A percentile compares a stretch with the other conserved stretches of the same genome.
Evolutionary conservation across 2,329 filamentous ascomycete species (phyloP).

Genomic region (Talaromyces sp.): DNA sequence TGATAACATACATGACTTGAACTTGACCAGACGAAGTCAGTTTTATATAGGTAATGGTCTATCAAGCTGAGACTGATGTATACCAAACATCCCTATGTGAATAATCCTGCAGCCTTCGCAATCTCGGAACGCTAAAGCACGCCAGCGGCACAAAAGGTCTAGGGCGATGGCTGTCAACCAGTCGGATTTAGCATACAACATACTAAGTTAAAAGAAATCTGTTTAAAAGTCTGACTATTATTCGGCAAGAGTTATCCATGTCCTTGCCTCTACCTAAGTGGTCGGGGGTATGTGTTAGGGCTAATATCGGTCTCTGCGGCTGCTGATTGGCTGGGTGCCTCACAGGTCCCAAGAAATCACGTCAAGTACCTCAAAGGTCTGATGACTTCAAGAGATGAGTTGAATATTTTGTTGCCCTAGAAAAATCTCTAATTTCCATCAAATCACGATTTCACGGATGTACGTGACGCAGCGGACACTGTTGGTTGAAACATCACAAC

Average conservation of each 20-base stretch:
- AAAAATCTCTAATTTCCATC: neutral
- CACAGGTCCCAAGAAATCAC: neutral
- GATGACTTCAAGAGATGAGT: too few relatives aligned
- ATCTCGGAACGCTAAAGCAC: neutral
- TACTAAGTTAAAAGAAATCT: neutral
- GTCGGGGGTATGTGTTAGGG: neutral
- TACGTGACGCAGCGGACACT: neutral
- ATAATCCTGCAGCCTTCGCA: conserved; percentile 4
- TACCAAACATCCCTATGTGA: too few relatives aligned
- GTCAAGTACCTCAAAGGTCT: neutral
- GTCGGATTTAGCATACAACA: neutral
- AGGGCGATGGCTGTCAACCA: neutral
- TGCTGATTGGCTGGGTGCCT: neutral
- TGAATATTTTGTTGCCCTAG: neutral
- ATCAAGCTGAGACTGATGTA: neutral
- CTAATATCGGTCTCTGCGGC: neutral
- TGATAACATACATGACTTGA: neutral
- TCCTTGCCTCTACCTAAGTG: too few relatives aligned
- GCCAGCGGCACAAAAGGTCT: neutral
- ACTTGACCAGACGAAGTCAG: neutral
- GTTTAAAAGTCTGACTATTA: too few relatives aligned
- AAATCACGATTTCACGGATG: neutral
- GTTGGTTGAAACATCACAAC: too few relatives aligned
- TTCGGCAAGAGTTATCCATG: too few relatives aligned
- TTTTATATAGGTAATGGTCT: neutral